These are phyloP conservation scores for Narthecium ossifragum DNA, from an alignment of 106 monocot species.

Conservation along the genomic window DNA sequence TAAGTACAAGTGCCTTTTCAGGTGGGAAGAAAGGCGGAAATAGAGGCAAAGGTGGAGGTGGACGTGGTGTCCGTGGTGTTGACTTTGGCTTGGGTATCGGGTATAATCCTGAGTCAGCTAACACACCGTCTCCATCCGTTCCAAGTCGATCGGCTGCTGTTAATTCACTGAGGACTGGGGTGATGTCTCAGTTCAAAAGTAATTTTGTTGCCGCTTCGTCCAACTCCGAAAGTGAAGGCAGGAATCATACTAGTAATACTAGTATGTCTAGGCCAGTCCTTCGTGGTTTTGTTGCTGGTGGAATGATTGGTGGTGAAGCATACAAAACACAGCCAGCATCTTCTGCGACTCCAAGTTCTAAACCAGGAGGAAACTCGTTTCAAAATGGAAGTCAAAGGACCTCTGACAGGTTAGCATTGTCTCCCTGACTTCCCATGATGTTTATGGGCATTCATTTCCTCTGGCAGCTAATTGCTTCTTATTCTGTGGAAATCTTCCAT, in stretches of 20 bases:
- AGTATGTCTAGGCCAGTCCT: slow-evolving; percentile 31
- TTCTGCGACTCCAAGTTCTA: slow-evolving; percentile 13
- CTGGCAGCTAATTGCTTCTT: no score
- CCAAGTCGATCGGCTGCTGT: slow-evolving; percentile 56
- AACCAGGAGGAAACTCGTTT: slow-evolving; percentile 14
- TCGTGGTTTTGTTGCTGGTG: slow-evolving; percentile 85
- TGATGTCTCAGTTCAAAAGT: slow-evolving; percentile 80
- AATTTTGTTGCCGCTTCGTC: slow-evolving; percentile 77
- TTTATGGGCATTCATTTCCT: no score
- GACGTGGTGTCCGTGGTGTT: slow-evolving; percentile 85
- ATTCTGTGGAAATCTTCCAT: no score
- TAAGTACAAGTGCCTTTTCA: slow-evolving; percentile 10
- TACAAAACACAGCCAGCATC: slow-evolving; percentile 18
- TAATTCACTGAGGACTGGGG: slow-evolving; percentile 67
- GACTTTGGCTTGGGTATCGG: slow-evolving; percentile 91
- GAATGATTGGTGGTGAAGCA: slow-evolving; percentile 77
- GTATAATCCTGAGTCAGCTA: slow-evolving; percentile 51
- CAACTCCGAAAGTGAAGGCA: slow-evolving; percentile 22
- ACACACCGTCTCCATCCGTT: slow-evolving; percentile 30
- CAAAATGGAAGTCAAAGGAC: slow-evolving; percentile 36
- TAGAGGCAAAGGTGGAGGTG: slow-evolving; percentile 52
- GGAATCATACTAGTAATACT: slow-evolving; percentile 19
- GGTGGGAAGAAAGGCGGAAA: slow-evolving; percentile 74
- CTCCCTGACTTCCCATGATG: no score
- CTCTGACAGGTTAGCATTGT: slow-evolving; percentile 65